Evolutionary conservation across 352 stramenopile species (phyloP).

Genomic region (Phytophthora ohioensis): DNA sequence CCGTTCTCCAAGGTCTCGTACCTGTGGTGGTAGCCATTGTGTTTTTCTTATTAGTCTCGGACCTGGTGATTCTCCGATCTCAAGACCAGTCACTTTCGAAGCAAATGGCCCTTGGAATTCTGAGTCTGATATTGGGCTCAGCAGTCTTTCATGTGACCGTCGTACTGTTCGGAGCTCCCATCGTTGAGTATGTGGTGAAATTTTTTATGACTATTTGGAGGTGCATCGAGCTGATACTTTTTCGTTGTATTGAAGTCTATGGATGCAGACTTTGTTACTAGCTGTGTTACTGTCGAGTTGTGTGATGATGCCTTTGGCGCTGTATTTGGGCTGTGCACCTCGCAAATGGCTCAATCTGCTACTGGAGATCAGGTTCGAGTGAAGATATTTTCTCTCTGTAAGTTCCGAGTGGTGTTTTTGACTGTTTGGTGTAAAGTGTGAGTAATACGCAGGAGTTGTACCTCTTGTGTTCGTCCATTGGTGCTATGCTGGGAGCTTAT

Average conservation of each 20-base stretch:
- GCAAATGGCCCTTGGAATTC: slow-evolving; percentile 29
- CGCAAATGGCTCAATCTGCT: slow-evolving; percentile 64
- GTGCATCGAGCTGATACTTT: slow-evolving; percentile 3
- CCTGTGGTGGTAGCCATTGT: slow-evolving; percentile 48
- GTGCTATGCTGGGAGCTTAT: slow-evolving; percentile 72
- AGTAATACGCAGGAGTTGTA: slow-evolving; percentile 54
- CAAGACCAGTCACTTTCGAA: slow-evolving; percentile 3
- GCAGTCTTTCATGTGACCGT: slow-evolving; percentile 64
- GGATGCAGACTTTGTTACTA: slow-evolving; percentile 69
- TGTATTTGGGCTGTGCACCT: slow-evolving; percentile 47
- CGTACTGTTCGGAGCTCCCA: slow-evolving; percentile 78
- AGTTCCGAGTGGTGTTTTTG: slow-evolving; percentile 1
- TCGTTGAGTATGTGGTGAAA: slow-evolving; percentile 57
- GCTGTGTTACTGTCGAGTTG: slow-evolving; percentile 63
- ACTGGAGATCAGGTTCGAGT: slow-evolving; percentile 55
- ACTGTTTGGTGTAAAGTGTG: slow-evolving; percentile 35
- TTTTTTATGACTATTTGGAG: background rate
- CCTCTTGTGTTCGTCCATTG: slow-evolving; percentile 62
- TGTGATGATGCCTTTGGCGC: slow-evolving; percentile 51
- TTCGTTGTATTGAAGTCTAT: slow-evolving; percentile 50
- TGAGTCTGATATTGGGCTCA: slow-evolving; percentile 50
- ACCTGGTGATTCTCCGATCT: slow-evolving; percentile 40
- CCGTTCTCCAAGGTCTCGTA: slow-evolving; percentile 52
- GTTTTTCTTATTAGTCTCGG: slow-evolving; percentile 38
- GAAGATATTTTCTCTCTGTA: background rate